Conservation (phyloP, 164 flowering plant genomes). For the Nelumbo lutea region DNA sequence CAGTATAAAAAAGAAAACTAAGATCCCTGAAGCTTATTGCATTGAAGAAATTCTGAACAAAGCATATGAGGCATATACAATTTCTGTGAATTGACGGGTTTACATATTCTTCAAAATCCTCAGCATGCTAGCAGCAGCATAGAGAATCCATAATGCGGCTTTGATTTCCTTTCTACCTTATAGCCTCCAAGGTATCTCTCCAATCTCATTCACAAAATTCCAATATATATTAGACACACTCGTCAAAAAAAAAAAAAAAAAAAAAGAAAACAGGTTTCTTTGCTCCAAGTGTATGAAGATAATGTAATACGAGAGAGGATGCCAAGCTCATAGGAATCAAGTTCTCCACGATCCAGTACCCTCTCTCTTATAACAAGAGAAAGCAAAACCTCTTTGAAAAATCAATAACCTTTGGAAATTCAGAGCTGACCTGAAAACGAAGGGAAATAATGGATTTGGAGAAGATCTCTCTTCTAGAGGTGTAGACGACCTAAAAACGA, state of each 20-base stretch:
- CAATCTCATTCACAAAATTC: not conserved
- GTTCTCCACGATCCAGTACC: slow-evolving; percentile 41
- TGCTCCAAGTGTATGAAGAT: not conserved
- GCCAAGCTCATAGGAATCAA: slow-evolving; percentile 36
- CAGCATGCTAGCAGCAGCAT: slow-evolving; percentile 68
- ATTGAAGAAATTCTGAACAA: slow-evolving; percentile 49
- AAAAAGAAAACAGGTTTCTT: not conserved
- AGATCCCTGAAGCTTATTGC: slow-evolving; percentile 39
- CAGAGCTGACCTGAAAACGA: not conserved
- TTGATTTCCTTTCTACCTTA: not conserved
- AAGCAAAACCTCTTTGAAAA: not conserved
- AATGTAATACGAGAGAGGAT: slow-evolving; percentile 32
- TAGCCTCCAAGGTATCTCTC: not conserved
- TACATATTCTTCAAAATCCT: slow-evolving; percentile 62
- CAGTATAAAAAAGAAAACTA: not conserved
- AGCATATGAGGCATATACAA: slow-evolving; percentile 68
- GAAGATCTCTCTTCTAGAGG: too few relatives aligned
- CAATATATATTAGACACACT: not conserved
- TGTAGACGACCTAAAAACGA: too few relatives aligned
- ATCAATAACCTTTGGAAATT: not conserved
- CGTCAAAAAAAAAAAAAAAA: not conserved
- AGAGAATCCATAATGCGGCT: slow-evolving; percentile 62
- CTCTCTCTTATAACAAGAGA: slow-evolving; percentile 22
- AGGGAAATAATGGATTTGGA: too few relatives aligned
- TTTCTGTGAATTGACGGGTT: slow-evolving; percentile 56